These are phyloP conservation scores for Laburnicola sp. DNA, from an alignment of 2,329 filamentous ascomycete genomes.

Conservation along the genomic window DNA sequence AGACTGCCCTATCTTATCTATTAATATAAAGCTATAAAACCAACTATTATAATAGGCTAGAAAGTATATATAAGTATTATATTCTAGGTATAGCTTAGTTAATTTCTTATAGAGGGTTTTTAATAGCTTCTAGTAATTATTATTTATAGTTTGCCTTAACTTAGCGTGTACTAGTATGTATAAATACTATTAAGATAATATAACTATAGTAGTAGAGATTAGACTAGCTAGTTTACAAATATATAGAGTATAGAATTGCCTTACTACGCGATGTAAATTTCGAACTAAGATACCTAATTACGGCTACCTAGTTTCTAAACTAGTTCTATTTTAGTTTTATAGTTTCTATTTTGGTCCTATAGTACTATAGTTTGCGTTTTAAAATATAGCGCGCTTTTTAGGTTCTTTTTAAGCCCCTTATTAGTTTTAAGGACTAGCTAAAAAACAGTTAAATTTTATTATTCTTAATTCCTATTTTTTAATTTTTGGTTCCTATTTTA, in stretches of 20 bases:
- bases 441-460: too few species aligned
- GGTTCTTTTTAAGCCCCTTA: too few species aligned
- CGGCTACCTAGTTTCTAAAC: too few species aligned
- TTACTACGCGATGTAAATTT: too few species aligned
- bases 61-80: background rate
- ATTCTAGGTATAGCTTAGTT: background rate
- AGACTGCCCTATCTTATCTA: background rate
- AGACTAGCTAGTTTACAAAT: background rate
- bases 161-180: background rate
- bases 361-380: too few species aligned
- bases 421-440: too few species aligned
- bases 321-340: too few species aligned
- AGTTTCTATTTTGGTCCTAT: too few species aligned
- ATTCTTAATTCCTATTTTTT: too few species aligned
- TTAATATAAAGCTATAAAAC: background rate
- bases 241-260: background rate
- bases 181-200: background rate
- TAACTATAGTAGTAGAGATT: background rate
- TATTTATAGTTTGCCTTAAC: background rate
- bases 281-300: too few species aligned
- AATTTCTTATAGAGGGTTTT: background rate
- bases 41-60: background rate
- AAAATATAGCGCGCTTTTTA: too few species aligned
- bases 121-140: background rate
- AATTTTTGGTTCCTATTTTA: too few species aligned